phyloP scores from a whole-genome alignment of 1,284 basidiomycete species.

The Ustilago tritici region DNA sequence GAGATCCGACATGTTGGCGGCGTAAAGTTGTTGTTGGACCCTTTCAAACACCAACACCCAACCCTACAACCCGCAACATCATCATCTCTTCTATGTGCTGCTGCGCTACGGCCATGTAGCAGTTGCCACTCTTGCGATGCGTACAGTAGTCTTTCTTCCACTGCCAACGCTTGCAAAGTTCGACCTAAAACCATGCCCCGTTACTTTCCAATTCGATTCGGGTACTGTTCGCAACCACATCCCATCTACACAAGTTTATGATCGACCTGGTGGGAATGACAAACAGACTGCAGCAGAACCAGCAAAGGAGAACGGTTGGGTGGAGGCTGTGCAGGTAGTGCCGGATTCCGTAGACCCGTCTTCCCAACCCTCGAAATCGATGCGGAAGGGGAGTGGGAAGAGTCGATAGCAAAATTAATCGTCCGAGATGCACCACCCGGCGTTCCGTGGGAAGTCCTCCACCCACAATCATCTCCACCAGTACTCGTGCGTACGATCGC shows the following conservation, averaged over 20 bases:
- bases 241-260: too few relatives aligned
- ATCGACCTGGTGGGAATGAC: too few relatives aligned
- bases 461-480: not conserved
- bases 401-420: constrained; percentile 11
- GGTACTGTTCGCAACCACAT: too few relatives aligned
- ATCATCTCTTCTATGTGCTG: not conserved
- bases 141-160: constrained; percentile 29
- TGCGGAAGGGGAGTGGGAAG: not conserved
- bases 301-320: not conserved
- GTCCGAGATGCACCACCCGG: constrained; percentile 3
- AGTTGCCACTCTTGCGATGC: not conserved
- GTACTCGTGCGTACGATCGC: too few relatives aligned
- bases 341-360: constrained; percentile 23
- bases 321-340: not conserved
- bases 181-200: not conserved
- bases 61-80: not conserved
- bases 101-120: not conserved
- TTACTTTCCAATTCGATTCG: not conserved
- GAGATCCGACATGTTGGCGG: not conserved
- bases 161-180: constrained; percentile 10
- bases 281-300: not conserved
- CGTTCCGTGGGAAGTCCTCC: constrained; percentile 22
- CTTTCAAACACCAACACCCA: not conserved
- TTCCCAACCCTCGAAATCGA: not conserved
- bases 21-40: not conserved